Evolutionary conservation across 1,139 yeast species (phyloP), one percentile per base, ranked within the genome.

Genomic region (Candida pseudoviswanathii): DNA sequence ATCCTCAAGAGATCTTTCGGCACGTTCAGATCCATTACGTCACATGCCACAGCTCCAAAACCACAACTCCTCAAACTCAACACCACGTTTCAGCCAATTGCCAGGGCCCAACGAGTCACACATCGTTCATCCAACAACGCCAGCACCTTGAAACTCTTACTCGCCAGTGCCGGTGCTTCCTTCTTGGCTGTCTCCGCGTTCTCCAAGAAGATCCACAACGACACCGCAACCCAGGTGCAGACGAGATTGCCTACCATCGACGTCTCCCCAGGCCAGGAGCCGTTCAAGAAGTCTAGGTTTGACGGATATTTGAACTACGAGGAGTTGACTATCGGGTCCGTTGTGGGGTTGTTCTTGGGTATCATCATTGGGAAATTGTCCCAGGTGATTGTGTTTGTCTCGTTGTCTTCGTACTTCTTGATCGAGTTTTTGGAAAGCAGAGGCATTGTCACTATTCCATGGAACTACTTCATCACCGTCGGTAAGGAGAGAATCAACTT

Each of bases 321-420:
- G 58, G 89, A 86, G 60, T 70, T 86, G 58, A 78, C 90, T 11
- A 67, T 85, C 51, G 94, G 94, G 4, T 83, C 89, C 3, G 73
- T 86, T 56, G 72, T 83, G 5, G 94, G 94, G 0, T 68, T 85
- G 50, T 73, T 82, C 44, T 58, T 81, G 46, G 94, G 94, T 1
- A 72, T 81, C 41, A 70, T 86, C 25, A 75, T 81, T 22, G 91
- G 92, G n/a, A 84, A 85, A 61, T 70, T 86, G 51, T 78, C 86
- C 51, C 75, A 82, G 31, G 75, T 84, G 29, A 70, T 86, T 43
- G 83, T 84, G 43, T 73, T 81, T 38, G 59, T 83, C 46, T 65
- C 83, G 0, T 71, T 84, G 37, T 70, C 84, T 4, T 65, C 78
- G 33, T 78, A 84, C 58, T 73, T 79, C 49, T 67, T 81, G 29